Conservation (phyloP, 148 eudicot species). For the Agrostemma githago region DNA sequence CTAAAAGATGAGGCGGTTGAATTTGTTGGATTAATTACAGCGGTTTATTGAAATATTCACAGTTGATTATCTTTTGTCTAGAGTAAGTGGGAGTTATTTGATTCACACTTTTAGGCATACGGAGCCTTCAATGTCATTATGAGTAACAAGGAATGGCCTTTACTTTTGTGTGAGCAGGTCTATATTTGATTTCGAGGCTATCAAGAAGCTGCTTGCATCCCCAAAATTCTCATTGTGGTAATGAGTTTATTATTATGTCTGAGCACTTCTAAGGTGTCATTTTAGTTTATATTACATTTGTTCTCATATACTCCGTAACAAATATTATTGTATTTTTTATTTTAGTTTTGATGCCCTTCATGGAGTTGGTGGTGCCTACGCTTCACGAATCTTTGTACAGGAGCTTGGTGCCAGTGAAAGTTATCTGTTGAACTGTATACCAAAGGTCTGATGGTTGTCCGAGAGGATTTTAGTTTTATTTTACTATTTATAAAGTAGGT, state of each 20-base stretch:
- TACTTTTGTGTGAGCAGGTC: conserved; percentile 44
- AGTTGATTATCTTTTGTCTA: not conserved
- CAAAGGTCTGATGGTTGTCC: conserved; percentile 51
- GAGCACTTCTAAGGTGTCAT: not conserved
- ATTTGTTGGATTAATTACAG: not conserved
- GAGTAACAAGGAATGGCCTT: conserved; percentile 9
- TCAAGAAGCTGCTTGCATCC: conserved; percentile 70
- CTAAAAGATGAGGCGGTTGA: not conserved
- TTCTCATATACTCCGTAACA: not conserved
- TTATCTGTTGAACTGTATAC: conserved; percentile 77
- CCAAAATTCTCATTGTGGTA: conserved; percentile 93
- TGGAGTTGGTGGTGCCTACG: conserved; percentile 98
- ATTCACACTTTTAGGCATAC: not conserved
- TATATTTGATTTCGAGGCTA: conserved; percentile 78
- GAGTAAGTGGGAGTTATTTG: not conserved
- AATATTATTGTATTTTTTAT: not conserved
- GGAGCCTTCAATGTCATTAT: conserved; percentile 1
- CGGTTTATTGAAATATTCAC: not conserved
- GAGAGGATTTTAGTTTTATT: not conserved
- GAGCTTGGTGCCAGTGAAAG: conserved; percentile 84
- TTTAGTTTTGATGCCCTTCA: conserved; percentile 88
- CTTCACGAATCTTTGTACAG: conserved; percentile 77
- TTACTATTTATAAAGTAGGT: not conserved
- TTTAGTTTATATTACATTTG: not conserved
- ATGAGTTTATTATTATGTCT: conserved; percentile 1